Evolutionary conservation across 208 protist species (phyloP).

Genomic region (Leishmania amazonensis): DNA sequence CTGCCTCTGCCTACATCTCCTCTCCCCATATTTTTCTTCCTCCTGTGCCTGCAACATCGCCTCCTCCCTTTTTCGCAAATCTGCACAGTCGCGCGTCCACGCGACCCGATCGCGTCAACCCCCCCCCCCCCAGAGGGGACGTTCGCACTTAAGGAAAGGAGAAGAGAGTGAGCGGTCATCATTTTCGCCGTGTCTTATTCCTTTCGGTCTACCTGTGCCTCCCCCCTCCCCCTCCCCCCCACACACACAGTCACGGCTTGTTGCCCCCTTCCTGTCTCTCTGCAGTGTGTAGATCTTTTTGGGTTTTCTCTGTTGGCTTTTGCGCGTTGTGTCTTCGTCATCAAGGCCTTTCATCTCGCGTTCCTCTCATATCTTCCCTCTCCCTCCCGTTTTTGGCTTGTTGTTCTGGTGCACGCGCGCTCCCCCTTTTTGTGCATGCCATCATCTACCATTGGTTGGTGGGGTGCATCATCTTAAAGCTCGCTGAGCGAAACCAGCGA

Average conservation of each 20-base stretch:
- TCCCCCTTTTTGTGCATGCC: neutral
- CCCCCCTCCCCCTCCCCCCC: neutral
- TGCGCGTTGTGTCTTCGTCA: neutral
- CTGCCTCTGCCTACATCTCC: neutral
- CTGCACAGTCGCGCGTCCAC: neutral
- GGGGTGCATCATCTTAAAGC: neutral
- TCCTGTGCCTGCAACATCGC: neutral
- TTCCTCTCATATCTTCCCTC: neutral
- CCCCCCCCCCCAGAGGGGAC: neutral
- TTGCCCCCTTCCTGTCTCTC: neutral
- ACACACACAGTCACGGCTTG: too few relatives aligned
- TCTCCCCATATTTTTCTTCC: neutral
- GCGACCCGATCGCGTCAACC: neutral
- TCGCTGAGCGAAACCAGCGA: neutral
- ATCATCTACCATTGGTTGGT: neutral
- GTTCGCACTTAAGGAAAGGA: neutral
- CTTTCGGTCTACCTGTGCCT: neutral
- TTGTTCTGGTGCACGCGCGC: neutral
- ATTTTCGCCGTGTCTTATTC: neutral
- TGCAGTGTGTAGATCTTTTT: neutral
- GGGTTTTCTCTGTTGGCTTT: neutral
- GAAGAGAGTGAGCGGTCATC: neutral
- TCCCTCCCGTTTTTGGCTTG: neutral
- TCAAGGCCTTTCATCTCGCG: neutral
- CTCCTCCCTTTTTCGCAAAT: neutral